A percentile compares a stretch with the other conserved stretches of the same genome.
Evolutionary conservation across 805 yeast genomes (phyloP).

Genomic region (Lipomyces yamadae): DNA sequence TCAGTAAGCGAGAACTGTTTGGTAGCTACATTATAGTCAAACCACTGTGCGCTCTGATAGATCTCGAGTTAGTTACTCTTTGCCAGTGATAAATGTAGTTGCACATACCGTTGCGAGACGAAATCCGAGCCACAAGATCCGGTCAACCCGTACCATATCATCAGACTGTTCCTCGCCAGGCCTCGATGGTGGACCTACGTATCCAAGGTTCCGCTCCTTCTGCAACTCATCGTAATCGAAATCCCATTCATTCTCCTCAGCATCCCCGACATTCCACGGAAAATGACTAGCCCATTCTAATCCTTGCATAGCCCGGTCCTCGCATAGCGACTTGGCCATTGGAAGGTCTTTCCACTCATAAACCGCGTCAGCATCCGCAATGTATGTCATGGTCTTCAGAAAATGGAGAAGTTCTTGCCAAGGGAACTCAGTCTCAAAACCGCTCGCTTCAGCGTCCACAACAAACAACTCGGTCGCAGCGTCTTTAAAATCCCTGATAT

Average conservation of each 20-base stretch:
- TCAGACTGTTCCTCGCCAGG: background rate
- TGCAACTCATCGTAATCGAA: slow-evolving; percentile 11
- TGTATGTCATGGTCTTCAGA: slow-evolving; percentile 23
- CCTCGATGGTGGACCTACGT: slow-evolving; percentile 21
- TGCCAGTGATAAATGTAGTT: background rate
- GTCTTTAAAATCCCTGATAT: slow-evolving; percentile 19
- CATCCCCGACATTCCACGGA: slow-evolving; percentile 7
- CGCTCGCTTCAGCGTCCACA: background rate
- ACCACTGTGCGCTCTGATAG: slow-evolving; percentile 11
- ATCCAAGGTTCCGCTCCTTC: slow-evolving; percentile 2
- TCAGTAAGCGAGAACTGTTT: slow-evolving; percentile 12
- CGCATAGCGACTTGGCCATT: slow-evolving; percentile 5
- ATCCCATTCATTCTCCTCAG: background rate
- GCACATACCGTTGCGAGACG: slow-evolving; percentile 22
- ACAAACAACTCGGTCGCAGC: slow-evolving; percentile 18
- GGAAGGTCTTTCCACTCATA: slow-evolving; percentile 18
- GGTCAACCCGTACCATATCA: slow-evolving; percentile 23
- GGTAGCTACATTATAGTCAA: slow-evolving; percentile 15
- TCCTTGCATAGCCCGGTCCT: slow-evolving; percentile 31
- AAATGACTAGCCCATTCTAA: slow-evolving; percentile 21
- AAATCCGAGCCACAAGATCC: slow-evolving; percentile 30
- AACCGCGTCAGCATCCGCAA: slow-evolving; percentile 25
- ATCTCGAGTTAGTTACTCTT: background rate
- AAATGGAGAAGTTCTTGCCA: slow-evolving; percentile 32
- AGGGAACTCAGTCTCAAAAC: slow-evolving; percentile 19